Evolutionary conservation across 2,329 filamentous ascomycete genomes (phyloP).

Genomic region (Nothomitra cinnamomea): DNA sequence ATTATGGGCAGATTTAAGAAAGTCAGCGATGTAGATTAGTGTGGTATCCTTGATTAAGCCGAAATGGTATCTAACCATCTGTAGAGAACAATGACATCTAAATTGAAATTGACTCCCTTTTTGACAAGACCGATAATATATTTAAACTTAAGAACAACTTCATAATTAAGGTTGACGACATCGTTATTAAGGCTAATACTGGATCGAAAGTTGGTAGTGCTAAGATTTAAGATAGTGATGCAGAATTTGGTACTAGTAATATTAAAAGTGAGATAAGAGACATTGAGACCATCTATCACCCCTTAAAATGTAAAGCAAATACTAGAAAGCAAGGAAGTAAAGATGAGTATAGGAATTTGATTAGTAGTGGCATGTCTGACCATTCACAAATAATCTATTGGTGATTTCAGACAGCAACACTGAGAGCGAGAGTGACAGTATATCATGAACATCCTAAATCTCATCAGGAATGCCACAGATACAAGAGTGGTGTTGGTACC

Average conservation of each 20-base stretch:
- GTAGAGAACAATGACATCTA: neutral
- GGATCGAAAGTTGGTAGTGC: neutral
- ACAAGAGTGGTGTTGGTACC: too few relatives aligned
- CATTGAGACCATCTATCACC: neutral
- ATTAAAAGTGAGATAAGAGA: neutral
- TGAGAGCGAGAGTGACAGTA: slow-evolving; percentile 1
- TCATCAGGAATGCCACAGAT: too few relatives aligned
- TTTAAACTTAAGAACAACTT: neutral
- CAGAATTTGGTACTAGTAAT: neutral
- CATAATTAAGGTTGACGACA: too few relatives aligned
- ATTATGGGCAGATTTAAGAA: neutral
- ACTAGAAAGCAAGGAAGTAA: neutral
- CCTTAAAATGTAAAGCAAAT: neutral
- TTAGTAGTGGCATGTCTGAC: neutral
- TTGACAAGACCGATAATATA: neutral
- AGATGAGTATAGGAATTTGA: neutral
- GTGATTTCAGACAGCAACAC: neutral
- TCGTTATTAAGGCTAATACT: neutral
- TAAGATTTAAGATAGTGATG: neutral
- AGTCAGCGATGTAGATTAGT: neutral
- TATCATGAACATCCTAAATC: too few relatives aligned
- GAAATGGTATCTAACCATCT: neutral
- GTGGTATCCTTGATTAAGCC: neutral
- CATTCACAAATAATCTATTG: neutral
- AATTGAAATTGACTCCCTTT: neutral